Conservation (phyloP, 805 yeast species). For the Ogataea pilisensis region DNA sequence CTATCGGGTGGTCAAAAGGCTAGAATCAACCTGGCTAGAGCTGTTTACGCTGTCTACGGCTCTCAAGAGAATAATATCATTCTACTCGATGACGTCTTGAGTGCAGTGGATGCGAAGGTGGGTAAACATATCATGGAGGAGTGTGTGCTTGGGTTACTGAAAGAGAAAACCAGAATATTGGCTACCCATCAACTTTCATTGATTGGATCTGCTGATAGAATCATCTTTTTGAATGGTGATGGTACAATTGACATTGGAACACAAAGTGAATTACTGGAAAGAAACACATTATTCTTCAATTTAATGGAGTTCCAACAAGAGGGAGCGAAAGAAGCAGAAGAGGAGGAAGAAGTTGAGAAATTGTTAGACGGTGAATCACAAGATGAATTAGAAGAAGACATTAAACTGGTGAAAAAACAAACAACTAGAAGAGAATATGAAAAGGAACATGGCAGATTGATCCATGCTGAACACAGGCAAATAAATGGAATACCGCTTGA, state of each 20-base stretch:
- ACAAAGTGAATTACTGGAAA: constrained; percentile 43
- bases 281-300: constrained; percentile 33
- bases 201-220: constrained; percentile 62
- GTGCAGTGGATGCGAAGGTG: constrained; percentile 74
- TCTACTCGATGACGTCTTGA: constrained; percentile 59
- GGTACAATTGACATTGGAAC: constrained; percentile 61
- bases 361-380: constrained; percentile 12
- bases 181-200: constrained; percentile 84
- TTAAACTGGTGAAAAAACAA: constrained; percentile 12
- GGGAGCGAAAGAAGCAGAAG: constrained; percentile 28
- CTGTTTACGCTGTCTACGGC: constrained; percentile 46
- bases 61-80: constrained; percentile 46
- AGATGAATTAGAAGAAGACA: constrained; percentile 13
- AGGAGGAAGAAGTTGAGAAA: constrained; percentile 22
- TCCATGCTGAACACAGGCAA: constrained; percentile 53
- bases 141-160: constrained; percentile 59
- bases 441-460: constrained; percentile 33
- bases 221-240: constrained; percentile 65
- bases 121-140: constrained; percentile 51
- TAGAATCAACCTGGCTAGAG: constrained; percentile 64
- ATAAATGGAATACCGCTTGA: constrained; percentile 46
- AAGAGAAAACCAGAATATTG: constrained; percentile 59
- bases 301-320: constrained; percentile 38
- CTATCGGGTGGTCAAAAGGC: constrained; percentile 89
- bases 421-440: constrained; percentile 15